These are phyloP conservation scores for Rhodotorula glutinis DNA, from an alignment of 1,284 basidiomycete species.

Conservation along the genomic window DNA sequence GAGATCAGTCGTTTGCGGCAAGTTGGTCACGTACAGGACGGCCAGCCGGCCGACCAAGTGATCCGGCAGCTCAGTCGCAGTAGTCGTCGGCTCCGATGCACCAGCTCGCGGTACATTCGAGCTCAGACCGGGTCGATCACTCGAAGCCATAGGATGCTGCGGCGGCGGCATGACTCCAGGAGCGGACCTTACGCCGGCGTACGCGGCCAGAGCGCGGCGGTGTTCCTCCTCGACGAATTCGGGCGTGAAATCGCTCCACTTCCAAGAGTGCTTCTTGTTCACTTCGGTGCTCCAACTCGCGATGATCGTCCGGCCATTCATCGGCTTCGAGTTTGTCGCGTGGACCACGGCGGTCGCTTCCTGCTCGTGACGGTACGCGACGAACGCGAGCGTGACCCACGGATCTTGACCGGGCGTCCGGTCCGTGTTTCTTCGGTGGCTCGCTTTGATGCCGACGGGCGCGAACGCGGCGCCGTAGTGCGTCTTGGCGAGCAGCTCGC, in stretches of 20 bases:
- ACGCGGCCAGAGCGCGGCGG: background rate
- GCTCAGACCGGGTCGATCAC: too few species aligned
- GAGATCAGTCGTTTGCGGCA: background rate
- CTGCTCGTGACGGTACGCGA: background rate
- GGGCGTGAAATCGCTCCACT: slow-evolving; percentile 8
- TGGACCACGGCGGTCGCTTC: background rate
- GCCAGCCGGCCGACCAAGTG: background rate
- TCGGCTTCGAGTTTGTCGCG: background rate
- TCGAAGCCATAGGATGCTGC: too few species aligned
- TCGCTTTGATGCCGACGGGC: slow-evolving; percentile 18
- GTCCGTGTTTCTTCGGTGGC: background rate
- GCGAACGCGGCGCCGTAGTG: background rate
- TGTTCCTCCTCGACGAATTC: slow-evolving; percentile 8
- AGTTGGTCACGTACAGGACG: slow-evolving; percentile 6
- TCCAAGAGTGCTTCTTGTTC: background rate
- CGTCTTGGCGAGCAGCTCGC: background rate
- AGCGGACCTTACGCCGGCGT: too few species aligned
- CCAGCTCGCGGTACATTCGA: background rate
- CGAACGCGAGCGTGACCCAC: slow-evolving; percentile 18
- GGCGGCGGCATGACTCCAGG: too few species aligned
- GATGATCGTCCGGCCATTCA: background rate
- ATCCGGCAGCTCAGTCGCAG: background rate
- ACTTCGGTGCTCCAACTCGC: background rate
- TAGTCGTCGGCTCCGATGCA: background rate
- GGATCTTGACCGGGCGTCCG: background rate